Base-by-base conservation (phyloP, 345 rosid species). In the Camelina laxa region DNA sequence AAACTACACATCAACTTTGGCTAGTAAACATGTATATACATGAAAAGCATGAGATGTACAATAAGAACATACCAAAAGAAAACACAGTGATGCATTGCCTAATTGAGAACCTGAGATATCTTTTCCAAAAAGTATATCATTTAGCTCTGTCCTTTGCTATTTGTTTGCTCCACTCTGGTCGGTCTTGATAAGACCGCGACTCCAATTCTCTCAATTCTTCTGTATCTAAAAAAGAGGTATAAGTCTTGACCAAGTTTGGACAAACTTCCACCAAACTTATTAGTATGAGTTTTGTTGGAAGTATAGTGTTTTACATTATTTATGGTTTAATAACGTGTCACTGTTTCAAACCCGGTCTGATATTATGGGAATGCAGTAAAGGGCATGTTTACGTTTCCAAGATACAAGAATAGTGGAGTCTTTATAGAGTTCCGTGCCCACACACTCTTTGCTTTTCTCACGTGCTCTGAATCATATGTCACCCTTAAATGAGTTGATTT, bases 361-460 rank as follows among this genome's bases (percentile, higher is more conserved):
- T 38, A 59, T 16, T 58, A 38, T 22, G 35, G 77, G 44, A 45
- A 54, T 24, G 27, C 27, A 24, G 0, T 24, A 24, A 24, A 73
- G 59, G 17, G 44, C 27, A 50, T 42, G 75, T 76, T 20, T 58
- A 66, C 38, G 49, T 45, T 63, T 39, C 69, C 67, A 73, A 57
- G 20, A 38, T 13, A 24, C 30, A 53, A 81, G 55, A 48, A 81
- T 81, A 72, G 62, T 85, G 74, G 79, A 49, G 35, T 31, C 71
- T 63, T 85, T 79, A 72, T 79, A 13, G 88, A 81, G 76, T 77
- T 81, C 73, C 80, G 88, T 83, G 88, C 76, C 75, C 27, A 36
- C 12, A 11, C 39, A 2, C 6, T n/a, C 54, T 7, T 55, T 21
- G 35, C 16, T 53, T 63, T 30, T 35, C 45, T 73, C 56, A 63